A percentile compares a stretch with the other conserved stretches of the same genome.
These are phyloP conservation scores for Globisporangium okanoganense DNA, from an alignment of 352 stramenopile species.

Conservation along the genomic window DNA sequence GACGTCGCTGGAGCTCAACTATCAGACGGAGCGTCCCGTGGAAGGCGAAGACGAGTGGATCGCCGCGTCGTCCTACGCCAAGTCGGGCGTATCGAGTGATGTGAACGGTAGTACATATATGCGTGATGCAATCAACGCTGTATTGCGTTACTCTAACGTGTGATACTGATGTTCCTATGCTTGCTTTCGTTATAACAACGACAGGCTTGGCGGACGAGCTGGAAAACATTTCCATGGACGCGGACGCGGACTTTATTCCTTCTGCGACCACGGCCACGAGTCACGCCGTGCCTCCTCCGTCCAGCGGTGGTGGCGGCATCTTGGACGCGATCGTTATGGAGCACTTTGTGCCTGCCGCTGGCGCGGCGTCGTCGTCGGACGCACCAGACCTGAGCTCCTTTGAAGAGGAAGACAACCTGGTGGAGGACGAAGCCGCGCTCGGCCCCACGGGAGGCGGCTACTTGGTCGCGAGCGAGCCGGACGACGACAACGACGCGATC, in stretches of 20 bases:
- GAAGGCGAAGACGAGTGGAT: slow-evolving; percentile 91
- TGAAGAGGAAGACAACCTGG: slow-evolving; percentile 74
- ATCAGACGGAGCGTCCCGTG: slow-evolving; percentile 65
- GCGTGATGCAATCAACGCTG: not conserved
- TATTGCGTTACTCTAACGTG: not conserved
- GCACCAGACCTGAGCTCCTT: slow-evolving; percentile 61
- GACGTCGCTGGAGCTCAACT: slow-evolving; percentile 68
- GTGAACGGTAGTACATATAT: slow-evolving; percentile 21
- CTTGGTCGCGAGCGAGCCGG: slow-evolving; percentile 62
- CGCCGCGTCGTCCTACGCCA: slow-evolving; percentile 75
- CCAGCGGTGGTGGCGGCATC: slow-evolving; percentile 27
- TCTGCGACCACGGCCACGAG: not conserved
- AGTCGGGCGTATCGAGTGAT: slow-evolving; percentile 22
- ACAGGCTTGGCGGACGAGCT: slow-evolving; percentile 50
- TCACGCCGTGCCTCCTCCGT: not conserved
- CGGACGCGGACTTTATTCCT: slow-evolving; percentile 10
- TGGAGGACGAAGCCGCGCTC: slow-evolving; percentile 60
- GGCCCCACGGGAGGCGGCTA: slow-evolving; percentile 27
- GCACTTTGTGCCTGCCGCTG: slow-evolving; percentile 33
- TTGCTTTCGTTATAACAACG: slow-evolving; percentile 23
- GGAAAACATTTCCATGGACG: slow-evolving; percentile 53
- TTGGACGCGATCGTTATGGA: slow-evolving; percentile 71
- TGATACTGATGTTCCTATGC: not conserved
- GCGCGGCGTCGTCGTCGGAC: slow-evolving; percentile 11
- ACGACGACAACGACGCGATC: slow-evolving; percentile 90